These are phyloP conservation scores for Coemansia sp. DNA, from an alignment of 192 early-diverging fungal species.

Conservation along the genomic window DNA sequence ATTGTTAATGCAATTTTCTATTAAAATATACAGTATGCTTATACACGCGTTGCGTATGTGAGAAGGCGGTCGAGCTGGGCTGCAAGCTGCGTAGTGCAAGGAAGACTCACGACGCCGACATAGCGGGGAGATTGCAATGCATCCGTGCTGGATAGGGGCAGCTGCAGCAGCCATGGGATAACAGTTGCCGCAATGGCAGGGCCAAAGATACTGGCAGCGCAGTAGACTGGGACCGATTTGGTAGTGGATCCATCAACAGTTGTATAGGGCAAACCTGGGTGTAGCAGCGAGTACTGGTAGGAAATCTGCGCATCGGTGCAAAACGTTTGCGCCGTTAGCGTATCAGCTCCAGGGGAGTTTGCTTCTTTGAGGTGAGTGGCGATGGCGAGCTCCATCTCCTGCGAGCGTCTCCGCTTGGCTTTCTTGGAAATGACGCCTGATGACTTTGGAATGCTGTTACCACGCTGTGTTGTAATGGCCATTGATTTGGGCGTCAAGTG, in stretches of 20 bases:
- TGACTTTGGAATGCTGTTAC: no score
- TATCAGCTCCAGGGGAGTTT: neutral
- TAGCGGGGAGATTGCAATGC: neutral
- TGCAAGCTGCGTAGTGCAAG: conserved; percentile 38
- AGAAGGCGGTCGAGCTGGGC: conserved; percentile 28
- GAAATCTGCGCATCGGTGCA: neutral
- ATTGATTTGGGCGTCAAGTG: conserved; percentile 9
- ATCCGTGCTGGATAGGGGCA: neutral
- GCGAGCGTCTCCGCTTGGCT: neutral
- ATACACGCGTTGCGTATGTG: neutral
- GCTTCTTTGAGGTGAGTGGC: neutral
- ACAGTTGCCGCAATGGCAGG: conserved; percentile 1
- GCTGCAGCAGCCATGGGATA: conserved; percentile 34
- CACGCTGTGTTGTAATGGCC: neutral
- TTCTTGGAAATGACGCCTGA: no score
- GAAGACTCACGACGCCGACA: conserved; percentile 42
- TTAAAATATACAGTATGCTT: neutral
- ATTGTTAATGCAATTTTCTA: no score
- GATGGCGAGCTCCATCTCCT: conserved; percentile 6
- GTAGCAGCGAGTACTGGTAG: conserved; percentile 12
- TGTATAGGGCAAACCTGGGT: conserved; percentile 7
- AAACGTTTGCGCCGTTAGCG: neutral
- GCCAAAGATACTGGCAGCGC: conserved; percentile 27
- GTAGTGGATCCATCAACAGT: conserved; percentile 1
- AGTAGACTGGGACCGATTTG: conserved; percentile 35